A percentile compares a stretch with the other conserved stretches of the same genome.
These are phyloP conservation scores for Phlebiopsis gigantea DNA, from an alignment of 768 basidiomycete genomes.

Conservation along the genomic window DNA sequence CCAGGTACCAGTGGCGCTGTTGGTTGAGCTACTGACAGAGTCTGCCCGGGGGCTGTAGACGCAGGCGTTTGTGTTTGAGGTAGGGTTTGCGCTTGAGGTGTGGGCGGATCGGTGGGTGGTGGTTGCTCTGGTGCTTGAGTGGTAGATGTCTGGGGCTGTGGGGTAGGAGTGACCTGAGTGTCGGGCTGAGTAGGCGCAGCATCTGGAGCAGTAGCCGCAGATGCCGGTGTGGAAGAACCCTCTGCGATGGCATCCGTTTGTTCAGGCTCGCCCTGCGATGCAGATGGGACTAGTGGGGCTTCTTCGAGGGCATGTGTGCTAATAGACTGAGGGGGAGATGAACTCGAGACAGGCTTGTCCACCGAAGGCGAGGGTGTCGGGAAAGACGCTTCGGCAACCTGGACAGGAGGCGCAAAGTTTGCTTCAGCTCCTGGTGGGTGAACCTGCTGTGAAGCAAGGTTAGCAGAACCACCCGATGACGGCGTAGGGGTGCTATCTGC, in stretches of 20 bases:
- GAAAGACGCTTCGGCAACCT: conserved; percentile 16
- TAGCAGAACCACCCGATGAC: conserved; percentile 17
- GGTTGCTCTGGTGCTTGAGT: neutral
- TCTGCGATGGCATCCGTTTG: too few species aligned
- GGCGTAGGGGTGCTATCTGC: conserved; percentile 24
- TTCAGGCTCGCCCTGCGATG: neutral
- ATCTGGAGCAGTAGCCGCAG: neutral
- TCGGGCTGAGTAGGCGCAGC: neutral
- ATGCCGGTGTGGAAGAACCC: neutral
- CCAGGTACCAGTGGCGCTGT: conserved; percentile 5
- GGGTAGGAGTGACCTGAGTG: neutral
- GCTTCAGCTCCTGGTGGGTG: conserved; percentile 11
- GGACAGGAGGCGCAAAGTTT: neutral
- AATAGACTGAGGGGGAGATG: neutral
- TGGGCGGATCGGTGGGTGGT: neutral
- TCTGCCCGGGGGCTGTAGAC: neutral
- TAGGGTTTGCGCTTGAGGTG: neutral
- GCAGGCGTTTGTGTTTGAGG: conserved; percentile 13
- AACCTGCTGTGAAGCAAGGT: conserved; percentile 17
- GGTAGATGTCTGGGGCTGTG: neutral
- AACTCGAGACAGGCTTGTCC: conserved; percentile 10
- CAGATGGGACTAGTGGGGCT: neutral
- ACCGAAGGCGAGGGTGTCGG: conserved; percentile 7
- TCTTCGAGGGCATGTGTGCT: conserved; percentile 2
- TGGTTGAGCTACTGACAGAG: neutral